Percentiles rank a stretch among this genome's conserved stretches.
phyloP scores from a whole-genome alignment of 805 yeast genomes.

The Blastobotrys mokoenaii region DNA sequence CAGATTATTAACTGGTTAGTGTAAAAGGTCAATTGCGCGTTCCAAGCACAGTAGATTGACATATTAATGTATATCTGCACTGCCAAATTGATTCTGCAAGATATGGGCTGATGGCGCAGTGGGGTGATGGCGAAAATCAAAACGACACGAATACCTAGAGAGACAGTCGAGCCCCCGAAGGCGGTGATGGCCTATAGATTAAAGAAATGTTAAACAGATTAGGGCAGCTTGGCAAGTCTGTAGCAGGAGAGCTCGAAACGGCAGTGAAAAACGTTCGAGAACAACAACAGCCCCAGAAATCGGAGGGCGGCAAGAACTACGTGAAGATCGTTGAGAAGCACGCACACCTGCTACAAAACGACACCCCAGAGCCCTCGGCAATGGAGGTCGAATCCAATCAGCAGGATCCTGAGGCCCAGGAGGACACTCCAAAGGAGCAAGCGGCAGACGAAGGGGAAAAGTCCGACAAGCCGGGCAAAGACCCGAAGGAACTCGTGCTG shows the following conservation, averaged over 20 bases:
- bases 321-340: conserved; percentile 10
- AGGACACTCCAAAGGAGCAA: background rate
- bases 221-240: conserved; percentile 54
- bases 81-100: no score
- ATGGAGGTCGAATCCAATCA: conserved; percentile 12
- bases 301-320: conserved; percentile 1
- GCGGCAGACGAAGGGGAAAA: background rate
- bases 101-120: no score
- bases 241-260: conserved; percentile 52
- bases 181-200: background rate
- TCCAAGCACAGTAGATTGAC: no score
- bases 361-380: conserved; percentile 17
- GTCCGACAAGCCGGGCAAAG: background rate
- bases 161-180: background rate
- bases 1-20: no score
- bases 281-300: conserved; percentile 7
- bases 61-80: no score
- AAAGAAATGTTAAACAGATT: conserved; percentile 47
- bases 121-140: no score
- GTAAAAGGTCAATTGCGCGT: no score
- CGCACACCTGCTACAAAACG: conserved; percentile 8
- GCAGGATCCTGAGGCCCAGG: background rate
- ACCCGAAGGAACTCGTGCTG: background rate
- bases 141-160: background rate
- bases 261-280: conserved; percentile 22